Conservation (phyloP, 306 rosid species). For the Trichosanthes cucumerina region DNA sequence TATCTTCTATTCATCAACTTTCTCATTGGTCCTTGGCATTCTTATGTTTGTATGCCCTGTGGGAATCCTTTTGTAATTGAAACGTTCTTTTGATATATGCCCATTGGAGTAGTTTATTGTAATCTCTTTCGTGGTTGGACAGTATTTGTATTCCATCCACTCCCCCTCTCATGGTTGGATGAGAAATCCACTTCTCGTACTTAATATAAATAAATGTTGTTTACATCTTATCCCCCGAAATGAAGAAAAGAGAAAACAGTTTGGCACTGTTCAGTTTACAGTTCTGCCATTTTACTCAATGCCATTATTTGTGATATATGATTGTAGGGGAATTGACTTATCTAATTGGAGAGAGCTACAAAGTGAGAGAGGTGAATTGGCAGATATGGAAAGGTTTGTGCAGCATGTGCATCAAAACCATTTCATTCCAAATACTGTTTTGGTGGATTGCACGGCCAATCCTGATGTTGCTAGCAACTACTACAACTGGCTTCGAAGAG, state of each 20-base stretch:
- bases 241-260: neutral
- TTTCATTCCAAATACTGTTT: slow-evolving; percentile 84
- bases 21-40: neutral
- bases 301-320: slow-evolving; percentile 6
- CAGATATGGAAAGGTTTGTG: slow-evolving; percentile 67
- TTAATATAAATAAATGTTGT: neutral
- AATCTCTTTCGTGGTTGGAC: neutral
- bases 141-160: no score
- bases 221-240: neutral
- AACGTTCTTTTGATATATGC: neutral
- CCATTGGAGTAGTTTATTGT: neutral
- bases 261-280: neutral
- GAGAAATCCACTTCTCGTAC: neutral
- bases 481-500: slow-evolving; percentile 79
- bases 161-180: neutral
- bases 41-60: neutral
- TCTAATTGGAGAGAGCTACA: slow-evolving; percentile 71
- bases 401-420: slow-evolving; percentile 82
- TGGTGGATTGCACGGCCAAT: slow-evolving; percentile 98
- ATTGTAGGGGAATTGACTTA: slow-evolving; percentile 71
- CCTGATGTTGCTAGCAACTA: slow-evolving; percentile 67
- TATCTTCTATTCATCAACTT: neutral
- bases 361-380: slow-evolving; percentile 47
- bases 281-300: neutral
- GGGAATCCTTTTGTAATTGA: neutral